Evolutionary conservation across 805 yeast genomes (phyloP), one percentile per base, ranked within the genome.

Genomic region (Spathaspora boniae): DNA sequence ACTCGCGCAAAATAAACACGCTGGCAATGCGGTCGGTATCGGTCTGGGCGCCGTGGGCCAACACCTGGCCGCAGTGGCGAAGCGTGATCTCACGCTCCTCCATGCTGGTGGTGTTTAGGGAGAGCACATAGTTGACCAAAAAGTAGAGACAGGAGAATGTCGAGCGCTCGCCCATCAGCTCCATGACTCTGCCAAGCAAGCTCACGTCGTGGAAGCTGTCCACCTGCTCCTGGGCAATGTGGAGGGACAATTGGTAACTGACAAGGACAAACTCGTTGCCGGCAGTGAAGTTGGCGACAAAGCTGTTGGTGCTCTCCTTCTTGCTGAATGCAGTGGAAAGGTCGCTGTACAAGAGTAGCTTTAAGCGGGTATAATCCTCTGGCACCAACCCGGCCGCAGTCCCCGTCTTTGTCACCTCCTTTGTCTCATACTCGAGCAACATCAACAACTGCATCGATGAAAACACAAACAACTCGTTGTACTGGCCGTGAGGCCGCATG

Each of bases 391-490:
- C 33, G 12, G 14, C 15, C 7, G 23, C 26, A 9, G 18, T 29
- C 14, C 16, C 26, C 26, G 28, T 19, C 18, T 34, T 22, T 15
- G 30, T 14, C 16, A 40, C 14, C 27, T 34, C 37, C 15, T 15
- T 16, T 12, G 43, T 26, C 30, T 56, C 62, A 34, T 45, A 58
- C 33, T 56, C 55, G 20, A 46, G 42, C 7, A 62, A 42, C 0
- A 52, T 37, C 31, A 56, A 38, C 17, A 63, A 47, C 36, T 61
- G 63, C 6, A 63, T 31, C 3, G 56, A 44, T 6, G 68, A 48
- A 31, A 38, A 59, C 2, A 59, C 44, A 34, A 38, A 51, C 16
- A 63, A 41, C 25, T 65, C 70, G 20, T 5, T n/a, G n/a, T n/a
- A n/a, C n/a, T 43, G 41, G 4, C 32, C 45, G 31, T 28, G 33